phyloP scores from a whole-genome alignment of 345 rosid genomes.

The Hibiscus mutabilis region DNA sequence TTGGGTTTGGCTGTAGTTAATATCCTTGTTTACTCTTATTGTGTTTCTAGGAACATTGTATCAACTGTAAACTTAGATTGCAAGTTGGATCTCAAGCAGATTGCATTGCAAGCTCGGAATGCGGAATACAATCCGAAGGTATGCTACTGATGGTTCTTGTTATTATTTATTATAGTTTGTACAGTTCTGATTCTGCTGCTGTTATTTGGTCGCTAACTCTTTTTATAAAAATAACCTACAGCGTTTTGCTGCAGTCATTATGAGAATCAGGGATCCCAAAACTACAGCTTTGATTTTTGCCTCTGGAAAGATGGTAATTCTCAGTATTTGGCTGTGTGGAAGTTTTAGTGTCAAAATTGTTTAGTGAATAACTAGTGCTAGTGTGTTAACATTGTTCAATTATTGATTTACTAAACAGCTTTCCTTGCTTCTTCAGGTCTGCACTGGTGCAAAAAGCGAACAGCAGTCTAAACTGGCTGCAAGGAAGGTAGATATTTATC shows the following conservation, averaged over 20 bases:
- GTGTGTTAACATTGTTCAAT: background rate
- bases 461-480: background rate
- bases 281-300: background rate
- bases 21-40: background rate
- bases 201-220: background rate
- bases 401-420: background rate
- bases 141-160: background rate
- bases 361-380: background rate
- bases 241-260: background rate
- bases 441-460: background rate
- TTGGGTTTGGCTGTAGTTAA: background rate
- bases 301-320: background rate
- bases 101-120: conserved; percentile 72
- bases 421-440: background rate
- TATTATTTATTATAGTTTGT: background rate
- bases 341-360: background rate
- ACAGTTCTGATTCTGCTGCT: background rate
- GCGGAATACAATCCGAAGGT: conserved; percentile 84
- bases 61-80: conserved; percentile 76
- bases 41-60: conserved; percentile 54
- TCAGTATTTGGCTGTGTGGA: background rate
- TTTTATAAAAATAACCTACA: background rate
- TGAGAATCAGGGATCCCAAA: background rate
- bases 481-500: background rate
- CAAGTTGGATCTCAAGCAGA: conserved; percentile 70